Conservation (phyloP, 1,284 basidiomycete genomes). For the Trichosporon sp. region DNA sequence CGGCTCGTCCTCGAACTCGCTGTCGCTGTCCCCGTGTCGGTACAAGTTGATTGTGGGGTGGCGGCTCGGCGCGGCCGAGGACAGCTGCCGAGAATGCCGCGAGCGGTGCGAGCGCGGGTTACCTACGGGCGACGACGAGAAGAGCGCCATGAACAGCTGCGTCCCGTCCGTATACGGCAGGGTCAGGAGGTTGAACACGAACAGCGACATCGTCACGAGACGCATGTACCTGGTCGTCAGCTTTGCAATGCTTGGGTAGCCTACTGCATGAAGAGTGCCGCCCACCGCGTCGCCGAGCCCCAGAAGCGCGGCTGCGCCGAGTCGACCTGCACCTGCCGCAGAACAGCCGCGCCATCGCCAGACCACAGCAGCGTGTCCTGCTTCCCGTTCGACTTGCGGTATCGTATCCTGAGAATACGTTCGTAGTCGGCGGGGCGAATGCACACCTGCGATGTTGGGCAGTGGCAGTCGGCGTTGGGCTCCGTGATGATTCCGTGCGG, state of each 20-base stretch:
- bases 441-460: slow-evolving; percentile 40
- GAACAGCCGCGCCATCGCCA: slow-evolving; percentile 40
- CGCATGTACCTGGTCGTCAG: slow-evolving; percentile 43
- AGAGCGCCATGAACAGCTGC: slow-evolving; percentile 42
- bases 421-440: slow-evolving; percentile 37
- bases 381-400: slow-evolving; percentile 13
- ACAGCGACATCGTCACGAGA: slow-evolving; percentile 49
- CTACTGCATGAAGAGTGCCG: slow-evolving; percentile 42
- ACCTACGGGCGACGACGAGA: background rate
- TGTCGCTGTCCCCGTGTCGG: slow-evolving; percentile 34
- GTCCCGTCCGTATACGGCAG: slow-evolving; percentile 51
- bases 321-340: slow-evolving; percentile 39
- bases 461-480: slow-evolving; percentile 19
- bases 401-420: slow-evolving; percentile 42
- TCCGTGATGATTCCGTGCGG: slow-evolving; percentile 41
- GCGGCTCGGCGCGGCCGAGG: slow-evolving; percentile 23
- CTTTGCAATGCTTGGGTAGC: slow-evolving; percentile 4
- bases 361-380: slow-evolving; percentile 42
- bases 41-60: slow-evolving; percentile 31
- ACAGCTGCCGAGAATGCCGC: slow-evolving; percentile 23
- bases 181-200: slow-evolving; percentile 54
- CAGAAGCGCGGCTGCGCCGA: slow-evolving; percentile 35
- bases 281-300: slow-evolving; percentile 38
- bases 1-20: slow-evolving; percentile 40
- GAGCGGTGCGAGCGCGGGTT: background rate